Evolutionary conservation across 768 basidiomycete genomes (phyloP).

Genomic region (Mycena indigotica): DNA sequence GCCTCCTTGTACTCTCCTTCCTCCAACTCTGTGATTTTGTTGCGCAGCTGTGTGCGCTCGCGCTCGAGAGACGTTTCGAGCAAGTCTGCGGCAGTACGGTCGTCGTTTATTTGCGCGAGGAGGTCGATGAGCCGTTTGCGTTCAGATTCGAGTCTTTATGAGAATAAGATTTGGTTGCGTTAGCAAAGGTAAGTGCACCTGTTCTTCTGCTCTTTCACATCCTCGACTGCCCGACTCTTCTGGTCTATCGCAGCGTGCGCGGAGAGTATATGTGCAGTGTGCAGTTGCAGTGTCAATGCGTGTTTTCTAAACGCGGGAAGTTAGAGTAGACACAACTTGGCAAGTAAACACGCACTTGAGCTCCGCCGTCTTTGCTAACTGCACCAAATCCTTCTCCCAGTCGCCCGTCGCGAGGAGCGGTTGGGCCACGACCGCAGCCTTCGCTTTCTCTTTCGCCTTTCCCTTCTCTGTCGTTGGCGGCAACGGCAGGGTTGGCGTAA

Average conservation of each 20-base stretch:
- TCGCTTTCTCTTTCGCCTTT: slow-evolving; percentile 32
- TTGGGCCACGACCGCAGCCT: slow-evolving; percentile 28
- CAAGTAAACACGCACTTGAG: slow-evolving; percentile 62
- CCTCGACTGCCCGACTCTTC: slow-evolving; percentile 77
- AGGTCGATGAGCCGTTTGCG: slow-evolving; percentile 66
- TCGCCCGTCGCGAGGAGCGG: slow-evolving; percentile 70
- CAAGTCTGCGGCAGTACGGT: slow-evolving; percentile 81
- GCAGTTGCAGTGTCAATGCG: slow-evolving; percentile 78
- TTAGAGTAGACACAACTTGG: slow-evolving; percentile 3
- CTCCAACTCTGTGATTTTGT: slow-evolving; percentile 65
- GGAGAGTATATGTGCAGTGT: slow-evolving; percentile 85
- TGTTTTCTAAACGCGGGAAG: not conserved
- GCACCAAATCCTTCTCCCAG: slow-evolving; percentile 86
- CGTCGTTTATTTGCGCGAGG: slow-evolving; percentile 74
- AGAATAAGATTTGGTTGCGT: not conserved
- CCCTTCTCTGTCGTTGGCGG: slow-evolving; percentile 21
- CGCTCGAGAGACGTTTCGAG: slow-evolving; percentile 65
- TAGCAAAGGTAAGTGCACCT: slow-evolving; percentile 50
- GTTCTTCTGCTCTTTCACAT: slow-evolving; percentile 82
- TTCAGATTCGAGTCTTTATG: slow-evolving; percentile 71
- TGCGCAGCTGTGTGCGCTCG: slow-evolving; percentile 73
- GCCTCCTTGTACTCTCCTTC: slow-evolving; percentile 77
- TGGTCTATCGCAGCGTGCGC: slow-evolving; percentile 79
- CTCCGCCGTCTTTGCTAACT: slow-evolving; percentile 85
- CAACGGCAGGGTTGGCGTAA: slow-evolving; percentile 12